Conservation (phyloP, 2,329 filamentous ascomycete genomes). For the Beauveria varroae region DNA sequence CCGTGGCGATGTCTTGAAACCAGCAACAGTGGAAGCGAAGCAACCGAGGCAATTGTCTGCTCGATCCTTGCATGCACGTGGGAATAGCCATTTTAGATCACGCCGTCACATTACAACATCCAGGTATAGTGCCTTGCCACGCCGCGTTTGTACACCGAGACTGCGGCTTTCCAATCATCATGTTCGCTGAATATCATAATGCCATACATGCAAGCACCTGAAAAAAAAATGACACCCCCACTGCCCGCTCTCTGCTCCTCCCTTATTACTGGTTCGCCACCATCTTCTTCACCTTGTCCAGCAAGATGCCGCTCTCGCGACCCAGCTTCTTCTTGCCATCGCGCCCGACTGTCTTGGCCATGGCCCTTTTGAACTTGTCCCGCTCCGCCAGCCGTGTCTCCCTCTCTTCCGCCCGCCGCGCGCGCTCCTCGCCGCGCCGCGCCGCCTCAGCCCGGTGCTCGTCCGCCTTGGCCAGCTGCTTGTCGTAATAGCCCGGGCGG, state of each 20-base stretch:
- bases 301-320: conserved; percentile 67
- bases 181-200: not conserved
- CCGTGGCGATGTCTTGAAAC: not conserved
- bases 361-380: conserved; percentile 55
- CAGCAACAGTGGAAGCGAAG: not conserved
- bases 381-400: conserved; percentile 59
- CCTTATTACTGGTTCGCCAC: conserved; percentile 37
- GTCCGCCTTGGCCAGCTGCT: conserved; percentile 46
- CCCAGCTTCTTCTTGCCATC: conserved; percentile 75
- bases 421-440: conserved; percentile 32
- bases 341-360: conserved; percentile 67
- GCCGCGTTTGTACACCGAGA: not conserved
- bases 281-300: conserved; percentile 71
- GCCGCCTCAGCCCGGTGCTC: conserved; percentile 33
- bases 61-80: not conserved
- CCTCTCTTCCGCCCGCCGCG: conserved; percentile 51
- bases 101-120: not conserved
- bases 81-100: no score
- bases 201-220: not conserved
- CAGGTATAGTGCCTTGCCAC: not conserved
- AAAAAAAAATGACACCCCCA: not conserved
- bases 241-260: not conserved
- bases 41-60: not conserved
- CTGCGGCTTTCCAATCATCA: not conserved
- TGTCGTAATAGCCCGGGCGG: conserved; percentile 55